These are phyloP conservation scores for Penicillium coffeae DNA, from an alignment of 495 filamentous ascomycete species.

Conservation along the genomic window DNA sequence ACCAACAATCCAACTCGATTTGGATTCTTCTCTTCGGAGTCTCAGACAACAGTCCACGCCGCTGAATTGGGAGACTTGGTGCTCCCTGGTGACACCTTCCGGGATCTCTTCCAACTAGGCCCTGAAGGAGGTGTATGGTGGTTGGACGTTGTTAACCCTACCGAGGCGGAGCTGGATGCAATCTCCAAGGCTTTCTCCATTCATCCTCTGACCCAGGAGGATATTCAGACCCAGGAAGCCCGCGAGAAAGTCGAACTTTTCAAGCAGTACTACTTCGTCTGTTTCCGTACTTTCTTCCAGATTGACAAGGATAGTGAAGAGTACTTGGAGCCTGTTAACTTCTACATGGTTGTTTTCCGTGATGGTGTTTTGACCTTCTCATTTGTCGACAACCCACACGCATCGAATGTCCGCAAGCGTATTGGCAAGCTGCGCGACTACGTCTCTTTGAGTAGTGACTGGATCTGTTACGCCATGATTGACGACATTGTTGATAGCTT, in stretches of 20 bases:
- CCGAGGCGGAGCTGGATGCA: conserved; percentile 82
- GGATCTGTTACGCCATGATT: conserved; percentile 98
- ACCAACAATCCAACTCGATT: conserved; percentile 68
- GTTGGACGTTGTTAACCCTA: conserved; percentile 89
- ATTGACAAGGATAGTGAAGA: conserved; percentile 71
- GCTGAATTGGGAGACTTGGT: conserved; percentile 82
- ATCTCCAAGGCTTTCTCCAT: conserved; percentile 84
- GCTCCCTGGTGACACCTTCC: conserved; percentile 80
- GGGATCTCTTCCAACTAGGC: conserved; percentile 79
- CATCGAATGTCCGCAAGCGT: conserved; percentile 81
- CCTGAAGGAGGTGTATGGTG: conserved; percentile 83
- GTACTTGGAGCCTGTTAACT: conserved; percentile 84
- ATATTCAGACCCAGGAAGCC: conserved; percentile 93
- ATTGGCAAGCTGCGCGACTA: conserved; percentile 93
- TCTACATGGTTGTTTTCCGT: conserved; percentile 95
- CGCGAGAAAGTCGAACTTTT: conserved; percentile 97
- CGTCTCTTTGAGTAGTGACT: conserved; percentile 86
- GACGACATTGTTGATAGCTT: conserved; percentile 98
- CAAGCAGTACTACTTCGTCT: conserved; percentile 94
- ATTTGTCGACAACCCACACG: conserved; percentile 78
- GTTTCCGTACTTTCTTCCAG: conserved; percentile 89
- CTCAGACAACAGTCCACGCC: conserved; percentile 87
- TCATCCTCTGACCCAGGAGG: conserved; percentile 88
- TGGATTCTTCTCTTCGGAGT: conserved; percentile 93
- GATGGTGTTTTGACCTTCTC: conserved; percentile 94